Evolutionary conservation across 2,329 filamentous ascomycete species (phyloP).

Genomic region (Rachicladosporium sp.): DNA sequence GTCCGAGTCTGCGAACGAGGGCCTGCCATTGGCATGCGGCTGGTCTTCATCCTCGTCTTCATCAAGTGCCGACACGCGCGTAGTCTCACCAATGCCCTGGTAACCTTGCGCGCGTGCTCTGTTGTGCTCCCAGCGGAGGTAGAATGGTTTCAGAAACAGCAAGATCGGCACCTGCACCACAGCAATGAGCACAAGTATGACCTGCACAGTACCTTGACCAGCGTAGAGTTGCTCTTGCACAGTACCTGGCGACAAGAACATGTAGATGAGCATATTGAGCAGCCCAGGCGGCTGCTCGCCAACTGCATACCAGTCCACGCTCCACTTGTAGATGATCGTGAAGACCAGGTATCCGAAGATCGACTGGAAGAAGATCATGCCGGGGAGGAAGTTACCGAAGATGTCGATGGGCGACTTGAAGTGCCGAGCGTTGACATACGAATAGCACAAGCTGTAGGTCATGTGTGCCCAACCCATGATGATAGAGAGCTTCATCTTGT

Average conservation of each 20-base stretch:
- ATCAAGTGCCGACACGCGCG: conserved; percentile 78
- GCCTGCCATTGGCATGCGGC: conserved; percentile 46
- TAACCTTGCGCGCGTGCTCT: conserved; percentile 77
- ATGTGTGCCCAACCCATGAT: conserved; percentile 95
- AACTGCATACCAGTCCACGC: conserved; percentile 65
- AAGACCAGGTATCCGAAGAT: conserved; percentile 95
- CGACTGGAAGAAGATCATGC: conserved; percentile 98
- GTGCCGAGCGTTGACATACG: conserved; percentile 84
- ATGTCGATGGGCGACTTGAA: conserved; percentile 94
- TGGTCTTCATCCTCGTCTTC: conserved; percentile 69
- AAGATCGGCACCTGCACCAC: conserved; percentile 79
- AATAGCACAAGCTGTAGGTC: conserved; percentile 93
- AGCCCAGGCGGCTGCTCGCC: conserved; percentile 66
- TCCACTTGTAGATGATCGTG: conserved; percentile 96
- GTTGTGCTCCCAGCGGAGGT: conserved; percentile 89
- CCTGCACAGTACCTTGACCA: conserved; percentile 65
- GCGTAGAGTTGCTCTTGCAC: conserved; percentile 63
- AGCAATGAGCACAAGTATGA: conserved; percentile 67
- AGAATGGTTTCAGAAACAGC: conserved; percentile 90
- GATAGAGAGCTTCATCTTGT: conserved; percentile 99
- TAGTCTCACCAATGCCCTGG: conserved; percentile 80
- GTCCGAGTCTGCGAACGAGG: conserved; percentile 53
- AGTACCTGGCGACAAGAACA: conserved; percentile 83
- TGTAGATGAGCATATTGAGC: conserved; percentile 98
- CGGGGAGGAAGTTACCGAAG: conserved; percentile 92